Evolutionary conservation across 1,284 basidiomycete species (phyloP), one percentile per base, ranked within the genome.

Genomic region (Exobasidium cylindrosporum): DNA sequence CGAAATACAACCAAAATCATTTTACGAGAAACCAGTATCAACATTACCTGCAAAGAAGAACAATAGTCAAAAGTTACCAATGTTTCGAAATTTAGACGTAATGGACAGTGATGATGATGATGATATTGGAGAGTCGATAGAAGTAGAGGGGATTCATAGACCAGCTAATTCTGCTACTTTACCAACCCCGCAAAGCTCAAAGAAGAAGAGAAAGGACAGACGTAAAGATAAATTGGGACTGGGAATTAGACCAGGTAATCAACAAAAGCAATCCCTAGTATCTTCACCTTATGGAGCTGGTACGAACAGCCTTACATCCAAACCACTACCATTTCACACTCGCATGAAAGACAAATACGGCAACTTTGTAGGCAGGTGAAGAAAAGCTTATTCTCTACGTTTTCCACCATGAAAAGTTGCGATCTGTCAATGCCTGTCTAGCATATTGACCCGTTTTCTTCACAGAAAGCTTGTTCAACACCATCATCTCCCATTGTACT

Each of bases 101-200:
- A 17, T 17, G 17, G 47, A 50, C 47, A 50, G 47, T 21, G 47
- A 50, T 21, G 47, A 50, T 21, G 47, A 50, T 31, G 47, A 50
- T 50, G 47, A 50, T 50, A 14, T 50, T 7, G 47, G 47, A 24
- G 47, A 50, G 47, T 21, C 47, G 14, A 50, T 50, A 7, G 47
- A 31, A 23, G 21, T 7, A 7, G 10, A 50, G 14, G 21, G 23
- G 10, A 31, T 21, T 10, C 47, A 31, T 14, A 50, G 17, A 17
- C 7, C 17, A 10, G 10, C 10, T 10, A 17, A 7, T 10, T 7
- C 35, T 7, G 10, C 35, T 17, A 40, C 17, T 17, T 40, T 17
- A 40, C 35, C 35, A 17, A 7, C 17, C 35, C 17, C 35, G 7
- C 10, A 17, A 7, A 40, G 17, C 7, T 40, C 35, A 40, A 40